phyloP scores from a whole-genome alignment of 805 yeast species.

The Barnettozyma vustinii region DNA sequence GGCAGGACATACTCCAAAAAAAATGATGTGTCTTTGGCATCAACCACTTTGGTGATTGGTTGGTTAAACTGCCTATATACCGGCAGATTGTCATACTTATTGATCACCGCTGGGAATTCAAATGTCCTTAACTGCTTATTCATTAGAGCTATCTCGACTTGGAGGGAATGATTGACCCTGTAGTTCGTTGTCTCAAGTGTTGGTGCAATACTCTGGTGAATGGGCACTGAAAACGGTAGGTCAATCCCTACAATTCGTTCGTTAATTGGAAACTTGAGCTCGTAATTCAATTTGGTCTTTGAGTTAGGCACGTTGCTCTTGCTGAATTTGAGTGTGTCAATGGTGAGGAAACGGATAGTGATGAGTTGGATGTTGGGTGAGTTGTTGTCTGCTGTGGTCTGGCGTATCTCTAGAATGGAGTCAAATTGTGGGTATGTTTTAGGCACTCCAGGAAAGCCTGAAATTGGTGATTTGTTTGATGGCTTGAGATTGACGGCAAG shows the following conservation, averaged over 20 bases:
- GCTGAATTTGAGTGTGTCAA: constrained; percentile 42
- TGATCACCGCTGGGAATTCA: constrained; percentile 48
- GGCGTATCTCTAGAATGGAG: constrained; percentile 50
- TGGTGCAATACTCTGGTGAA: constrained; percentile 47
- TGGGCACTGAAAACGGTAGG: constrained; percentile 51
- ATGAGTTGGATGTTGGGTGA: constrained; percentile 45
- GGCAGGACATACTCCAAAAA: constrained; percentile 43
- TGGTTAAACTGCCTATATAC: constrained; percentile 50
- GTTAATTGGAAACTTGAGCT: constrained; percentile 31
- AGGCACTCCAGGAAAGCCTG: constrained; percentile 68
- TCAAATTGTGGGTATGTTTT: constrained; percentile 55
- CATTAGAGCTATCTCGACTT: constrained; percentile 25
- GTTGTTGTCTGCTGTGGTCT: constrained; percentile 34
- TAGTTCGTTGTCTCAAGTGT: constrained; percentile 45
- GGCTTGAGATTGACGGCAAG: constrained; percentile 37
- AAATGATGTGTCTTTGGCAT: constrained; percentile 45
- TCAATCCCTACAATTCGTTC: constrained; percentile 48
- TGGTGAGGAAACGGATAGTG: constrained; percentile 42
- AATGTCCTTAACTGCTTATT: constrained; percentile 10
- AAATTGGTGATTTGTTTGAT: constrained; percentile 45
- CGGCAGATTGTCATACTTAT: constrained; percentile 53
- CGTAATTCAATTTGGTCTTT: constrained; percentile 27
- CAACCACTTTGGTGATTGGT: constrained; percentile 38
- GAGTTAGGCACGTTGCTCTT: constrained; percentile 31
- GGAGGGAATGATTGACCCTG: constrained; percentile 40